Percentiles rank a stretch among this genome's conserved stretches.
phyloP scores from a whole-genome alignment of 768 basidiomycete species.

The Austroboletus eburneus region DNA sequence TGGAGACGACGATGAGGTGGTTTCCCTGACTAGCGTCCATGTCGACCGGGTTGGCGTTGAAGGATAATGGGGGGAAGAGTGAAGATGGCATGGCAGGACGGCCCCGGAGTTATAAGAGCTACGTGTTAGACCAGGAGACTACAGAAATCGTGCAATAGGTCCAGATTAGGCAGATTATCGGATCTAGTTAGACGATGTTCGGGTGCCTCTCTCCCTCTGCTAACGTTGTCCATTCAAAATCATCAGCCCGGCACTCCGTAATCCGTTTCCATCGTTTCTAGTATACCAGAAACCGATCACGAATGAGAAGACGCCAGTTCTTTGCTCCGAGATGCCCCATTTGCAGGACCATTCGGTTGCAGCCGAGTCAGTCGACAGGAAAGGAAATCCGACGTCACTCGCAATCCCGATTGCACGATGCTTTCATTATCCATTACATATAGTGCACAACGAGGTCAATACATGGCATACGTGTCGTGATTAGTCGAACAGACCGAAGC shows the following conservation, averaged over 20 bases:
- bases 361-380: background rate
- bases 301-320: background rate
- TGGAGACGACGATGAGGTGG: conserved; percentile 93
- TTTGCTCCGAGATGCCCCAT: conserved; percentile 12
- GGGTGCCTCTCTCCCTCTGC: too few species aligned
- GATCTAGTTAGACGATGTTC: conserved; percentile 22
- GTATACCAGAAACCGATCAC: background rate
- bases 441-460: conserved; percentile 8
- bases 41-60: conserved; percentile 28
- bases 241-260: conserved; percentile 9
- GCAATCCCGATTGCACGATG: conserved; percentile 7
- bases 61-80: conserved; percentile 21
- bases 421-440: conserved; percentile 22
- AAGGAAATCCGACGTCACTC: background rate
- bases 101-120: conserved; percentile 25
- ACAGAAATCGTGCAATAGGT: conserved; percentile 18
- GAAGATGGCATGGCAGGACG: conserved; percentile 22
- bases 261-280: background rate
- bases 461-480: conserved; percentile 15
- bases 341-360: background rate
- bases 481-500: conserved; percentile 92
- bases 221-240: too few species aligned
- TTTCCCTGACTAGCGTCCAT: conserved; percentile 49
- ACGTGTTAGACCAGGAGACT: conserved; percentile 13
- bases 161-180: conserved; percentile 34